Percentiles rank a stretch among this genome's conserved stretches.
Evolutionary conservation across 2,329 filamentous ascomycete species (phyloP).

Genomic region (Stemphylium beticola): DNA sequence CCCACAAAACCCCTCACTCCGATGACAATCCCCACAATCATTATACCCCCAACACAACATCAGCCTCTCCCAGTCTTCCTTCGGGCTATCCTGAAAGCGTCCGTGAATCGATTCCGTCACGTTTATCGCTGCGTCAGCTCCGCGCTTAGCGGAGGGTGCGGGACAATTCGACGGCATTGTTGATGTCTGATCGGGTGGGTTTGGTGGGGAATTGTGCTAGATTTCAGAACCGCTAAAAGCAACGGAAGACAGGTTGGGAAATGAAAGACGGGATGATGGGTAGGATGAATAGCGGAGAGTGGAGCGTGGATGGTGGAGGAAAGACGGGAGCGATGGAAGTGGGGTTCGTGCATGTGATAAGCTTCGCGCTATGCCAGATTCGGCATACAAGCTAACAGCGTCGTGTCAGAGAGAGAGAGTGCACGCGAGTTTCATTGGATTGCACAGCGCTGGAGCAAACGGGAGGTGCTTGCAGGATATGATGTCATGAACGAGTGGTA

Average conservation of each 20-base stretch:
- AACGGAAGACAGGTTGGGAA: neutral
- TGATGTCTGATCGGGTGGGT: neutral
- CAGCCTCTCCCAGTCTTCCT: conserved; percentile 40
- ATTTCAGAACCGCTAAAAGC: neutral
- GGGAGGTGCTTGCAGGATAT: neutral
- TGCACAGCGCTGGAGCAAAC: neutral
- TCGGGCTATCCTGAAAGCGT: conserved; percentile 35
- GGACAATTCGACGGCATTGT: conserved; percentile 25
- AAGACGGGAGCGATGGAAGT: conserved; percentile 3
- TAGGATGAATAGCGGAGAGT: no score
- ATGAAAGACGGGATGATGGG: neutral
- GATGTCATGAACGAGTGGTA: neutral
- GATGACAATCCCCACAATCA: conserved; percentile 48
- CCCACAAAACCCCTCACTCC: conserved; percentile 47
- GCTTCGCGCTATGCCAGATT: conserved; percentile 13
- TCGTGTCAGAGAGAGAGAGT: neutral
- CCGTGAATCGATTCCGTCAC: conserved; percentile 32
- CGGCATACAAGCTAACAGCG: neutral
- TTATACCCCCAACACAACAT: conserved; percentile 43
- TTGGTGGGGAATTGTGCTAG: no score
- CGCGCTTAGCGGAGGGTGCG: conserved; percentile 2
- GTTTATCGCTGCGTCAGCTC: conserved; percentile 19
- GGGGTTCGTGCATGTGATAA: conserved; percentile 4
- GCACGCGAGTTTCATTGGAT: no score
- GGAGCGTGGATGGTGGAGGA: neutral